Base-by-base conservation (phyloP, 164 flowering plant species). In the Magnolia sinica region DNA sequence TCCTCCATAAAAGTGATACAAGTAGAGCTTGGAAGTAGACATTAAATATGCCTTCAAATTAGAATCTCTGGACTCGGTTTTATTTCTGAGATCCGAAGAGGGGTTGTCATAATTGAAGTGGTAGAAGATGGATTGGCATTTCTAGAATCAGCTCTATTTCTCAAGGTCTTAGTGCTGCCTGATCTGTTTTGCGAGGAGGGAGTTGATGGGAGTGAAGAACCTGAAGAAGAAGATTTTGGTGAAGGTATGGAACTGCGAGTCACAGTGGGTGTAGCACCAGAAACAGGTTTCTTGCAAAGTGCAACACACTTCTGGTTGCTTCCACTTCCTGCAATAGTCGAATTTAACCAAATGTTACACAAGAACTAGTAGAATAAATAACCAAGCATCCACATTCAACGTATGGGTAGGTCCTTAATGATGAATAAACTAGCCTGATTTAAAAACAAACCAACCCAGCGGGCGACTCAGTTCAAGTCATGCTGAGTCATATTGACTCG, bases 161-260 rank as follows among this genome's bases (percentile, higher is more conserved):
- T 86, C 20, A 70, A 51, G 64, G 76, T 63, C 71, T 74, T 81
- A 71, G 76, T 64, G 76, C 90, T 89, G 64, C 81, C 84, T 67
- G 84, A 82, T 74, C 86, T 86, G 71, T 86, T 89, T 51, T 74
- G 22, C 5, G 91, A 88, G 5, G 91, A 88, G 61, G 82, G 59
- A 76, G 91, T 77, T 78, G 79, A 73, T 70, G 82, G 68, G 64
- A 76, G 82, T 23, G 68, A 77, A 49, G 91, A 82, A 45, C 76
- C 72, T 24, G 78, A 78, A 73, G 82, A 80, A 76, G 91, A 81
- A 49, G 88, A 68, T 75, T 72, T 87, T n/a, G 86, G 79, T 20
- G 86, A 78, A 50, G 67, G 66, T 64, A 73, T 66, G 79, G 87
- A 81, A 76, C 79, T 86, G 55, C 90, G 88, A 63, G 81, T 76